phyloP scores from a whole-genome alignment of 1,284 basidiomycete species.

The Caloboletus firmus region DNA sequence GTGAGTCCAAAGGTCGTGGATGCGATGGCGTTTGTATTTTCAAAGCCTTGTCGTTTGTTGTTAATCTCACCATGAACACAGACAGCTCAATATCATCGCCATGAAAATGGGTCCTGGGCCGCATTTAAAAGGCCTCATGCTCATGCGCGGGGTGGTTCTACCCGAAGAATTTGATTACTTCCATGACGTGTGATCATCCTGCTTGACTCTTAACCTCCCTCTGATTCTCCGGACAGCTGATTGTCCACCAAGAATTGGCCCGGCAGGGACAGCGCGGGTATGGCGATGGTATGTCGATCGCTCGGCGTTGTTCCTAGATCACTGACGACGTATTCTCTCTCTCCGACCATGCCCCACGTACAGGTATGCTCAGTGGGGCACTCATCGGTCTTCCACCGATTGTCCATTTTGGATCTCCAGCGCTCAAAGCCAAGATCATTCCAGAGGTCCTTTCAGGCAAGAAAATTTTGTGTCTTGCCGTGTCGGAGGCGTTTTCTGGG shows the following conservation, averaged over 20 bases:
- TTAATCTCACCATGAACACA: constrained; percentile 16
- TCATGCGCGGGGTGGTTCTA: constrained; percentile 48
- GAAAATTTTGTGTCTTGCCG: constrained; percentile 59
- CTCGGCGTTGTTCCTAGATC: not conserved
- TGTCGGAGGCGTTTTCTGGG: constrained; percentile 74
- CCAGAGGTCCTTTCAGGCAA: constrained; percentile 74
- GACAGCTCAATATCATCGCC: constrained; percentile 64
- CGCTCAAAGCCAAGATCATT: constrained; percentile 66
- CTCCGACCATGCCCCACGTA: not conserved
- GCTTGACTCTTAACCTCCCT: not conserved
- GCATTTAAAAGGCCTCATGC: constrained; percentile 72
- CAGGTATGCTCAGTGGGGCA: constrained; percentile 51
- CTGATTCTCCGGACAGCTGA: constrained; percentile 2
- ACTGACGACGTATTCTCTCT: not conserved
- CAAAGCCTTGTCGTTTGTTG: not conserved
- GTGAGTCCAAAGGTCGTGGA: constrained; percentile 44
- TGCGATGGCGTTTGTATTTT: constrained; percentile 45
- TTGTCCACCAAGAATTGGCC: constrained; percentile 70
- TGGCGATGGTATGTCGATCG: constrained; percentile 40
- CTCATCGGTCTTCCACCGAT: constrained; percentile 69
- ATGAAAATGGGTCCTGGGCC: constrained; percentile 80
- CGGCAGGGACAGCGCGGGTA: constrained; percentile 48
- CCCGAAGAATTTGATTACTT: constrained; percentile 61
- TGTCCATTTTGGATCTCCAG: constrained; percentile 71
- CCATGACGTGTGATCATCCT: constrained; percentile 49